These are phyloP conservation scores for Blumeria hordei DNA, from an alignment of 2,329 filamentous ascomycete species.

Conservation along the genomic window DNA sequence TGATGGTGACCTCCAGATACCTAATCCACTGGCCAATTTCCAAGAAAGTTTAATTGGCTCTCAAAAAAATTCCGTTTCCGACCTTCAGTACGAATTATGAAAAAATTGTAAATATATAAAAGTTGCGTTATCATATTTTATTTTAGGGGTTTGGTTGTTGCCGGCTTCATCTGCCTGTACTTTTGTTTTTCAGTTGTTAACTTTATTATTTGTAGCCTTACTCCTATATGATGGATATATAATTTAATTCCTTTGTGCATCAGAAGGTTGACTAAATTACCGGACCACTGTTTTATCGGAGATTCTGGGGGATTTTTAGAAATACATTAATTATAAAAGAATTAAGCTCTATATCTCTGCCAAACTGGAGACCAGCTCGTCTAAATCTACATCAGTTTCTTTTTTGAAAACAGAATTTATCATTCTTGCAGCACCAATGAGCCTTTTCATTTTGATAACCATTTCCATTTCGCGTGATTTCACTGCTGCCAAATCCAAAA, in stretches of 20 bases:
- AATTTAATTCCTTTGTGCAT: not conserved
- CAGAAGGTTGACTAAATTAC: not conserved
- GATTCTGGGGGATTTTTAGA: too few species aligned
- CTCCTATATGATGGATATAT: not conserved
- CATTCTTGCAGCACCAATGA: slow-evolving; percentile 18
- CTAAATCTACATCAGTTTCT: slow-evolving; percentile 2
- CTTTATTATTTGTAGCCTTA: not conserved
- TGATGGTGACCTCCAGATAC: not conserved
- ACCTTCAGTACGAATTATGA: not conserved
- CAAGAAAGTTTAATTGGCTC: not conserved
- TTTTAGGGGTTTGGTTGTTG: not conserved
- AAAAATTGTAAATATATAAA: not conserved
- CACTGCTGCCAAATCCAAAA: slow-evolving; percentile 55
- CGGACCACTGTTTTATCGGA: too few species aligned
- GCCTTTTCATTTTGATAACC: slow-evolving; percentile 36
- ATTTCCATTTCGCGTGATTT: slow-evolving; percentile 67
- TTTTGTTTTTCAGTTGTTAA: not conserved
- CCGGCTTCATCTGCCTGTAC: not conserved
- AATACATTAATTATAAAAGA: not conserved
- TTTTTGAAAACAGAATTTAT: slow-evolving; percentile 9
- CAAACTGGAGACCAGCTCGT: slow-evolving; percentile 18
- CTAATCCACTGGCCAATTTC: slow-evolving; percentile 1
- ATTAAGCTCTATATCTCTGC: slow-evolving; percentile 27
- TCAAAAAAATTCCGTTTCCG: not conserved
- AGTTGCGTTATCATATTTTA: not conserved